Percentiles rank a stretch among this genome's conserved stretches.
These are phyloP conservation scores for Emergomyces orientalis DNA, from an alignment of 2,329 filamentous ascomycete species.

Conservation along the genomic window DNA sequence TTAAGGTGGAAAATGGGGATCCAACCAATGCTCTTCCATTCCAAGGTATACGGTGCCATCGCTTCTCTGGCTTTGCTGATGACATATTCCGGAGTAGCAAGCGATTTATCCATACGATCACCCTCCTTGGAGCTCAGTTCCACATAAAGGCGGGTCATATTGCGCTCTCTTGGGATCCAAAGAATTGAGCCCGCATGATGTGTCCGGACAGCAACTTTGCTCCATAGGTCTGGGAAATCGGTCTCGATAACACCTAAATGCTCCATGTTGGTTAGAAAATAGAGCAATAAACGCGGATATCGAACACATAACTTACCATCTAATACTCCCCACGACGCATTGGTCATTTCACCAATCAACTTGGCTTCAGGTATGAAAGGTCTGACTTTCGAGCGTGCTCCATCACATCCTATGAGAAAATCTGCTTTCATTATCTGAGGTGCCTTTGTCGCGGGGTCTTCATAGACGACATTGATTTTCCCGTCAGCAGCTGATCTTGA, in stretches of 20 bases:
- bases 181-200: conserved; percentile 54
- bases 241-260: conserved; percentile 42
- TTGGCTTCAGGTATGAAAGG: conserved; percentile 46
- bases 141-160: conserved; percentile 56
- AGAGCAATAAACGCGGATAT: too few relatives aligned
- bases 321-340: conserved; percentile 40
- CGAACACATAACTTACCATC: conserved; percentile 41
- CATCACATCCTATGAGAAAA: conserved; percentile 56
- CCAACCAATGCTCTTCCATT: conserved; percentile 36
- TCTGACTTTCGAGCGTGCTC: conserved; percentile 58
- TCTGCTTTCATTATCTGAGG: conserved; percentile 4
- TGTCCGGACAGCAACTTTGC: conserved; percentile 50
- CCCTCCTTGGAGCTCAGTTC: conserved; percentile 46
- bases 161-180: conserved; percentile 60
- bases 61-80: conserved; percentile 46
- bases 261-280: neutral
- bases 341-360: conserved; percentile 46
- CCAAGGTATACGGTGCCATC: conserved; percentile 37
- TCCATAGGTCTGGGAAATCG: conserved; percentile 53
- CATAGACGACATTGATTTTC: conserved; percentile 37
- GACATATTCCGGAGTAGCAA: conserved; percentile 61
- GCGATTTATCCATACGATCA: conserved; percentile 46
- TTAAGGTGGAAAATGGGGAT: neutral
- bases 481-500: conserved; percentile 32
- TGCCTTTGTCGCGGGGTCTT: conserved; percentile 27